A percentile compares a stretch with the other conserved stretches of the same genome.
Conservation (phyloP, 164 flowering plant species). For the Cinnamomum micranthum region DNA sequence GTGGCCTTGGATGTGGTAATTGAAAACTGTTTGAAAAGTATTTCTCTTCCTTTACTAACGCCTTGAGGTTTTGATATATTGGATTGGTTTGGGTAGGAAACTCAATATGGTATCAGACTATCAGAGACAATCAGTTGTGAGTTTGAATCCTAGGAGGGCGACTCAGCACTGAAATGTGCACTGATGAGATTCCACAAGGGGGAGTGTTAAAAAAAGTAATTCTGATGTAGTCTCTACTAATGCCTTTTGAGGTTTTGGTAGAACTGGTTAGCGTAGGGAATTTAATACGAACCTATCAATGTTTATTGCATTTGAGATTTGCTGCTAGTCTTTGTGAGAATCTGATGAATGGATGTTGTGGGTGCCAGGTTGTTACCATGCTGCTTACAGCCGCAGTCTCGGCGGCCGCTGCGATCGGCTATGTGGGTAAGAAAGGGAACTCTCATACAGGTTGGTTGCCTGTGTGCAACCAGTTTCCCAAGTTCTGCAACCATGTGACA, state of each 20-base stretch:
- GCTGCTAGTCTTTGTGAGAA: neutral
- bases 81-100: neutral
- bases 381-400: conserved; percentile 58
- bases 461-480: conserved; percentile 58
- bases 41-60: neutral
- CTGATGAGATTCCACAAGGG: no score
- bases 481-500: conserved; percentile 51
- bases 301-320: neutral
- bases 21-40: neutral
- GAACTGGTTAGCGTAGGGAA: neutral
- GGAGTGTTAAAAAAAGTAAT: no score
- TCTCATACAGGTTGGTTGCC: conserved; percentile 76
- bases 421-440: conserved; percentile 71
- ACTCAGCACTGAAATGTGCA: no score
- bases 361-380: conserved; percentile 38
- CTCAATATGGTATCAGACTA: no score
- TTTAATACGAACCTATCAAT: neutral
- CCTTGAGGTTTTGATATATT: no score
- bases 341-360: neutral
- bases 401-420: conserved; percentile 58
- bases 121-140: no score
- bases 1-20: conserved; percentile 58
- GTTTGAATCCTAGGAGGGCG: no score
- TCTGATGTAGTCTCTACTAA: no score
- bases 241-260: neutral